phyloP scores from a whole-genome alignment of 2,329 filamentous ascomycete genomes.

The Colletotrichum sp. region DNA sequence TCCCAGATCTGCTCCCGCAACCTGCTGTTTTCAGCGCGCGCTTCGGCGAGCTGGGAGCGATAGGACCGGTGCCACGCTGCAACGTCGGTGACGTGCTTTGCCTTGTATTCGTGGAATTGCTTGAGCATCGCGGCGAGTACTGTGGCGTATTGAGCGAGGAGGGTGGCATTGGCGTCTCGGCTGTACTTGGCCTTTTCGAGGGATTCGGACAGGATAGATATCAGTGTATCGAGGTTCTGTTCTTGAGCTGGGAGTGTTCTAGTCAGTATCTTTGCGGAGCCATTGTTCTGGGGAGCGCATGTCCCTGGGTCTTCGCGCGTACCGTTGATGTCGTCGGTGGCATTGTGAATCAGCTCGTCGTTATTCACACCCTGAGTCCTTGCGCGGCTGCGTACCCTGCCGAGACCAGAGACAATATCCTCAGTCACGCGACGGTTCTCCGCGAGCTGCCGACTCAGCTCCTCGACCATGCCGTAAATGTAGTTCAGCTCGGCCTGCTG shows the following conservation, averaged over 20 bases:
- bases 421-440: slow-evolving; percentile 66
- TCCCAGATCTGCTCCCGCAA: slow-evolving; percentile 71
- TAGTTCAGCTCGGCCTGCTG: slow-evolving; percentile 72
- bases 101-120: slow-evolving; percentile 70
- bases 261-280: background rate
- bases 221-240: slow-evolving; percentile 63
- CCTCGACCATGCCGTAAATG: slow-evolving; percentile 71
- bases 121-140: slow-evolving; percentile 62
- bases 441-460: slow-evolving; percentile 65
- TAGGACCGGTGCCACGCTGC: slow-evolving; percentile 70
- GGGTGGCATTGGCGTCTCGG: slow-evolving; percentile 63
- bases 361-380: slow-evolving; percentile 57
- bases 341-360: slow-evolving; percentile 60
- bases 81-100: slow-evolving; percentile 64
- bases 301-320: slow-evolving; percentile 22
- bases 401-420: slow-evolving; percentile 67
- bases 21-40: slow-evolving; percentile 66
- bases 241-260: slow-evolving; percentile 52
- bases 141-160: slow-evolving; percentile 62
- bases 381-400: slow-evolving; percentile 63
- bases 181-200: slow-evolving; percentile 65
- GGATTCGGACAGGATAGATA: slow-evolving; percentile 64
- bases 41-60: slow-evolving; percentile 67
- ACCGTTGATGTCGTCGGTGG: slow-evolving; percentile 63
- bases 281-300: background rate